phyloP scores from a whole-genome alignment of 2,329 filamentous ascomycete species.

The Fusarium virguliforme region DNA sequence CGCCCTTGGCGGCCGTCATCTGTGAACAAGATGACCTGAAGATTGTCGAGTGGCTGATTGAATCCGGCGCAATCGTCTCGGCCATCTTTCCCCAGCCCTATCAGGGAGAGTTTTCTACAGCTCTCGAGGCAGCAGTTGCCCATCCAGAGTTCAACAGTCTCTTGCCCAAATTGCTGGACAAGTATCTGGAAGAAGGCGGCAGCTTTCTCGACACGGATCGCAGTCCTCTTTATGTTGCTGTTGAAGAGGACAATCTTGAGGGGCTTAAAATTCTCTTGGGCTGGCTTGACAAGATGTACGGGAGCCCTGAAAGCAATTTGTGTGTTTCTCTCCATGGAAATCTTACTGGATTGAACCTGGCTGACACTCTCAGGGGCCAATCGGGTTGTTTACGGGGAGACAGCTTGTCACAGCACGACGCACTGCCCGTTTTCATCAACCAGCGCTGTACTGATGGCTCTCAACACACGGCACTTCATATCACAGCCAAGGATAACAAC shows the following conservation, averaged over 20 bases:
- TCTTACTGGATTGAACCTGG: too few relatives aligned
- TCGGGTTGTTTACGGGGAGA: fast-evolving
- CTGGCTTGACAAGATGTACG: neutral
- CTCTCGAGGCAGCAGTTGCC: neutral
- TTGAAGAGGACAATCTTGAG: neutral
- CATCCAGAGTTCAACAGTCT: neutral
- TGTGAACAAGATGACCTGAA: neutral
- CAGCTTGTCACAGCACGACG: neutral
- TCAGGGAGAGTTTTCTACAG: neutral
- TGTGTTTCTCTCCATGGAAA: neutral
- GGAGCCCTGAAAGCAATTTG: neutral
- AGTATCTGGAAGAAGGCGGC: neutral
- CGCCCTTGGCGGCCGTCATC: constrained; percentile 4
- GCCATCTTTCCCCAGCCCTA: neutral
- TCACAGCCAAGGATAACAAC: neutral
- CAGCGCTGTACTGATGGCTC: fast-evolving
- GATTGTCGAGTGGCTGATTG: neutral
- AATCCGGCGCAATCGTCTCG: neutral
- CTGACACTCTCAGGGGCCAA: neutral
- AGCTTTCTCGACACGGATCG: neutral
- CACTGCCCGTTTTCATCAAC: neutral
- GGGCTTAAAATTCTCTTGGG: neutral
- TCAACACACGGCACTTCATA: neutral
- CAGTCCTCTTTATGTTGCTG: neutral
- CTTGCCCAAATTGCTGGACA: neutral